Evolutionary conservation across 345 rosid species (phyloP).

Genomic region (Arabis alpina): DNA sequence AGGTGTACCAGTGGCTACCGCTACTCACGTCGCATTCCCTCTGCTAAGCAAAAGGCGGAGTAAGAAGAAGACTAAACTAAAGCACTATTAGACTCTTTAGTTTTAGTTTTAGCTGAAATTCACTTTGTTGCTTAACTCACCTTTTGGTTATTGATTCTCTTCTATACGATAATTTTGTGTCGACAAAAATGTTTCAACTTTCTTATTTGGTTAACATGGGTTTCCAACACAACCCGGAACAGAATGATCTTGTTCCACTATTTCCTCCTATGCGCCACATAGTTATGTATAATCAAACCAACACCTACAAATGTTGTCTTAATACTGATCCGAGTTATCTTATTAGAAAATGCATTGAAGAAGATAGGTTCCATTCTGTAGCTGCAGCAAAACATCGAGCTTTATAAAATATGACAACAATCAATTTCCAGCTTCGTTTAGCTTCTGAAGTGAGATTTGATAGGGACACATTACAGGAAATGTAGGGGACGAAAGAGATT

Average conservation of each 20-base stretch:
- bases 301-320: no score
- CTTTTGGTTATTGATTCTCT: neutral
- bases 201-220: neutral
- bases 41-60: conserved; percentile 63
- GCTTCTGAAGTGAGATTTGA: no score
- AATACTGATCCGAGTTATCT: no score
- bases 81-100: conserved; percentile 19
- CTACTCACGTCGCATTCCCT: conserved; percentile 36
- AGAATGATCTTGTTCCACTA: neutral
- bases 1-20: conserved; percentile 59
- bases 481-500: neutral
- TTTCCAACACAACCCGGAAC: neutral
- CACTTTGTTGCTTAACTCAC: conserved; percentile 25
- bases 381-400: no score
- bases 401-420: no score
- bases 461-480: no score
- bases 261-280: no score
- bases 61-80: conserved; percentile 34
- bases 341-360: no score
- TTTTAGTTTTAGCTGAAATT: conserved; percentile 36
- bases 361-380: no score
- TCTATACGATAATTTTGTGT: conserved; percentile 22
- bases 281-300: no score
- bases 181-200: conserved; percentile 2
- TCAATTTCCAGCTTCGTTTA: no score